These are phyloP conservation scores for Clathrus columnatus DNA, from an alignment of 768 basidiomycete genomes.

Conservation along the genomic window DNA sequence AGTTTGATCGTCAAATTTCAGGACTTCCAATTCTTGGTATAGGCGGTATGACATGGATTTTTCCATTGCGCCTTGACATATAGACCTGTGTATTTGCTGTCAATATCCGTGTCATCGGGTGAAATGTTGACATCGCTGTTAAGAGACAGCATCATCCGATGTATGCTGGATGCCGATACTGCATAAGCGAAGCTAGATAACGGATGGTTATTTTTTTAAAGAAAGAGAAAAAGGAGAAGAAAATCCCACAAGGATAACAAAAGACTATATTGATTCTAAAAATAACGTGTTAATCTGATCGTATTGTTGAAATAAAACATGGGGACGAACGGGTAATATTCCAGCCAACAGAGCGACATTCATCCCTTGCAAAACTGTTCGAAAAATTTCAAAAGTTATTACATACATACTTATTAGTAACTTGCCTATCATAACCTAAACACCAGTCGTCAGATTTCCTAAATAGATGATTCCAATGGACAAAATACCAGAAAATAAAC, in stretches of 20 bases:
- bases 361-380: background rate
- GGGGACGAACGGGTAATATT: background rate
- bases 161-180: slow-evolving; percentile 25
- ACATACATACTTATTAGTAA: background rate
- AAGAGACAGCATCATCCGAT: slow-evolving; percentile 16
- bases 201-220: background rate
- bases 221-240: background rate
- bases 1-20: too few species aligned
- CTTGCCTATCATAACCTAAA: background rate
- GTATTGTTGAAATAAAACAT: background rate
- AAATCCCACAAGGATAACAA: background rate
- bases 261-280: background rate
- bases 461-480: background rate
- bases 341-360: background rate
- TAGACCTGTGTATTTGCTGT: too few species aligned
- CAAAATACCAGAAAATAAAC: background rate
- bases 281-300: background rate
- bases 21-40: too few species aligned
- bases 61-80: too few species aligned
- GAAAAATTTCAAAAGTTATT: background rate
- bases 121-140: background rate
- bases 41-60: too few species aligned
- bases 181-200: slow-evolving; percentile 26
- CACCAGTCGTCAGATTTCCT: background rate
- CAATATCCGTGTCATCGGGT: too few species aligned